Conservation (phyloP, 805 yeast genomes). For the Saturnispora halmiae region DNA sequence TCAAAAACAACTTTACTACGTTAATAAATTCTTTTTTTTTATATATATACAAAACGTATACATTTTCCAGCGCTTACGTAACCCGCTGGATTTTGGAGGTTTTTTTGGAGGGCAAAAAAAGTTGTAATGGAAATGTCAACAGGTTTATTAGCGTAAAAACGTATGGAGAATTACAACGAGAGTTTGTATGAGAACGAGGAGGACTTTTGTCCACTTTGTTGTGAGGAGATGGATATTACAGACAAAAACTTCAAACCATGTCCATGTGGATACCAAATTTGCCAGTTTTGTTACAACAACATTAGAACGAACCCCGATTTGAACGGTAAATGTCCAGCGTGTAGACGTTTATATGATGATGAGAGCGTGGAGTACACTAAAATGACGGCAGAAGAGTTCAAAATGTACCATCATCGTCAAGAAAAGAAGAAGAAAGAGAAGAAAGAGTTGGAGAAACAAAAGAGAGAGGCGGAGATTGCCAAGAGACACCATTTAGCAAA, state of each 20-base stretch:
- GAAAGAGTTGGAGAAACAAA: slow-evolving; percentile 83
- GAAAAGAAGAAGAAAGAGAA: slow-evolving; percentile 73
- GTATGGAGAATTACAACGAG: neutral
- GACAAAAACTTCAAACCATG: slow-evolving; percentile 98
- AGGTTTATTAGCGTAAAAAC: too few species aligned
- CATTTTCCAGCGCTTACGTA: too few species aligned
- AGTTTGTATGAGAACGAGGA: slow-evolving; percentile 55
- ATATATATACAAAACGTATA: too few species aligned
- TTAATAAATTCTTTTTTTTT: too few species aligned
- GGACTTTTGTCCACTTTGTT: slow-evolving; percentile 86
- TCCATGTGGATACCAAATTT: slow-evolving; percentile 97
- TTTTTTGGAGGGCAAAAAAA: too few species aligned
- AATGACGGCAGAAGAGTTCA: slow-evolving; percentile 80
- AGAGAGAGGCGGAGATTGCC: slow-evolving; percentile 79
- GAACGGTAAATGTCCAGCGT: slow-evolving; percentile 95
- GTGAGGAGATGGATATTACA: slow-evolving; percentile 94
- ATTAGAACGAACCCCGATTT: slow-evolving; percentile 92
- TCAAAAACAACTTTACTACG: too few species aligned
- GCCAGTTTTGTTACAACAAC: slow-evolving; percentile 97
- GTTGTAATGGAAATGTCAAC: too few species aligned
- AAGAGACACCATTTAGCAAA: slow-evolving; percentile 88
- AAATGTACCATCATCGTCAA: slow-evolving; percentile 68
- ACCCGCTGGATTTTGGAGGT: too few species aligned
- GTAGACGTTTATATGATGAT: slow-evolving; percentile 90
- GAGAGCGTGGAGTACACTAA: slow-evolving; percentile 82